Conservation (phyloP, 768 basidiomycete species). For the Pisolithus tinctorius region DNA sequence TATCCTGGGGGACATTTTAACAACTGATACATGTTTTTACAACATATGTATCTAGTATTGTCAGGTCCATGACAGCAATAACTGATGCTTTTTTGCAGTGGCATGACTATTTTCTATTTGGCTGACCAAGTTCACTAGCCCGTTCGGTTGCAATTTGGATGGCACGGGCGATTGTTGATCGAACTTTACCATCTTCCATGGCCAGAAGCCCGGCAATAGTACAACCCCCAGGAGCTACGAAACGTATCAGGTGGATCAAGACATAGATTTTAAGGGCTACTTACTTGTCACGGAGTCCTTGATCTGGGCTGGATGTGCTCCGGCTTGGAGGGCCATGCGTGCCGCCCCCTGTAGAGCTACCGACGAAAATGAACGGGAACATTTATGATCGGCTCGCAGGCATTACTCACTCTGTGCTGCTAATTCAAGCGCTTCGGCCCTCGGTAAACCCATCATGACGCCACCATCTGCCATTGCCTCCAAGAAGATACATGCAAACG, state of each 20-base stretch:
- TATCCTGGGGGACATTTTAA: constrained; percentile 25
- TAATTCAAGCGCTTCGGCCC: constrained; percentile 88
- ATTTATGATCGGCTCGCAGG: not conserved
- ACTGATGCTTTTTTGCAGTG: not conserved
- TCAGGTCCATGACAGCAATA: not conserved
- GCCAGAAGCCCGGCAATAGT: constrained; percentile 96
- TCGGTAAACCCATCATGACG: constrained; percentile 98
- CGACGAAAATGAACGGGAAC: not conserved
- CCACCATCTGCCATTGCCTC: constrained; percentile 99
- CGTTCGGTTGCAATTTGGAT: constrained; percentile 93
- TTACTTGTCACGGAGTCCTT: constrained; percentile 96
- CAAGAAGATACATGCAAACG: constrained; percentile 92
- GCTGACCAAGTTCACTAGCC: constrained; percentile 79
- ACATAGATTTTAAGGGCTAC: constrained; percentile 21
- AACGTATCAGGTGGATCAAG: constrained; percentile 1
- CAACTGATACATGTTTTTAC: not conserved
- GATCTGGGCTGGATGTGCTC: constrained; percentile 91
- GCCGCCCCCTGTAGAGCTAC: constrained; percentile 93
- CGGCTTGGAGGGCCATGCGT: constrained; percentile 85
- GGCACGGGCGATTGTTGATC: constrained; percentile 90
- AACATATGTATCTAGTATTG: not conserved
- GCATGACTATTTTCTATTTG: constrained; percentile 38
- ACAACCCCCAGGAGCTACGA: constrained; percentile 89
- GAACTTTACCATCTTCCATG: constrained; percentile 88
- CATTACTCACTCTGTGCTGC: constrained; percentile 81